A percentile compares a stretch with the other conserved stretches of the same genome.
Conservation (phyloP, 306 rosid genomes). For the Nissolia schottii region DNA sequence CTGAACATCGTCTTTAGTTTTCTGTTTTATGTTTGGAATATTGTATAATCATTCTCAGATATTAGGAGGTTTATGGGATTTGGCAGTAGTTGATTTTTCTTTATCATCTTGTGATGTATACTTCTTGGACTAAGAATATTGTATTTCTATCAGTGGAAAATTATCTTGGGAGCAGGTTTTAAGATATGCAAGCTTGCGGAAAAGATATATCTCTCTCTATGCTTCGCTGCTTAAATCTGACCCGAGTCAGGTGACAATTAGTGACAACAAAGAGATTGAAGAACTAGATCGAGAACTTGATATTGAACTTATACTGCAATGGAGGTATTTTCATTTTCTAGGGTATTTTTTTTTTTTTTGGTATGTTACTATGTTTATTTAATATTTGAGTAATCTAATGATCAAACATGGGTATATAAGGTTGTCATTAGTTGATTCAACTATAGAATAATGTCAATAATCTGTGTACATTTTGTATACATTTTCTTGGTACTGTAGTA, state of each 20-base stretch:
- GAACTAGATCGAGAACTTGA: constrained; percentile 85
- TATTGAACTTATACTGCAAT: constrained; percentile 87
- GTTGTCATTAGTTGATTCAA: constrained; percentile 1
- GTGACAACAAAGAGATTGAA: constrained; percentile 71
- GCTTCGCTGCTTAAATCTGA: constrained; percentile 89
- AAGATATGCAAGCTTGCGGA: constrained; percentile 75
- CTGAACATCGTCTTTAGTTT: background rate
- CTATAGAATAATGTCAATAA: background rate
- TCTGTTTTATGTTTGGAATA: constrained; percentile 1
- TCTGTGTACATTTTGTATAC: background rate
- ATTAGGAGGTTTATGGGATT: constrained; percentile 13
- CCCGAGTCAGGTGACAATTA: constrained; percentile 57
- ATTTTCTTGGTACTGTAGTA: background rate
- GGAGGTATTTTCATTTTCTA: constrained; percentile 63
- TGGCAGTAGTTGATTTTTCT: constrained; percentile 11
- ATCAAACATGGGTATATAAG: background rate
- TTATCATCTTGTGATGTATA: constrained; percentile 7
- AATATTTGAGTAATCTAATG: background rate
- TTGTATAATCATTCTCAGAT: background rate
- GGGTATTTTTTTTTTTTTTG: background rate
- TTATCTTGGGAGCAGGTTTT: constrained; percentile 96
- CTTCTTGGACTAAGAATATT: constrained; percentile 24
- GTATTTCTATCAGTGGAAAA: constrained; percentile 72
- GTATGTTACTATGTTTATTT: constrained; percentile 8
- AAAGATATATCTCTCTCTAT: constrained; percentile 76